These are phyloP conservation scores for Cladosporium sp. DNA, from an alignment of 2,329 filamentous ascomycete genomes.

Conservation along the genomic window DNA sequence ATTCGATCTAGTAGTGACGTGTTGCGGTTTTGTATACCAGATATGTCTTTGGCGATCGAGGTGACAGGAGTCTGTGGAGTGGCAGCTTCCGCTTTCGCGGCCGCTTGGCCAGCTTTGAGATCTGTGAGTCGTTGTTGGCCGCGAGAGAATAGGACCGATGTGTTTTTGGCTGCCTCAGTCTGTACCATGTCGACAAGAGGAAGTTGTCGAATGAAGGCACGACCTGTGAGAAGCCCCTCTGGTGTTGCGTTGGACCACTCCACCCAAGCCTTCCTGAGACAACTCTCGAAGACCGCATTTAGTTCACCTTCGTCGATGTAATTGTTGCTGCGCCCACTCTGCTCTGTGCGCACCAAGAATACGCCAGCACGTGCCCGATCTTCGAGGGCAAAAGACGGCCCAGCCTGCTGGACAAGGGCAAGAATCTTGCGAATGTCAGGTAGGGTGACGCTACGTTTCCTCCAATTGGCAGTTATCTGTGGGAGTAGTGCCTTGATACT, in stretches of 20 bases:
- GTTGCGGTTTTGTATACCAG: constrained; percentile 41
- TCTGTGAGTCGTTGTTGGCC: constrained; percentile 69
- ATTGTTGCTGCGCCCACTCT: constrained; percentile 22
- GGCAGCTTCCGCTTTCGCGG: constrained; percentile 24
- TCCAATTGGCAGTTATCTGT: constrained; percentile 47
- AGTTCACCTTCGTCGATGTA: constrained; percentile 41
- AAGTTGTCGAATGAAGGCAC: constrained; percentile 58
- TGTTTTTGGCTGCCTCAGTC: constrained; percentile 52
- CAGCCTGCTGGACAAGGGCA: constrained; percentile 38
- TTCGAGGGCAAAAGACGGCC: constrained; percentile 29
- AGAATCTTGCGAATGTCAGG: constrained; percentile 50
- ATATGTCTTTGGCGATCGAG: constrained; percentile 36
- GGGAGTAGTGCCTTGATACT: constrained; percentile 43
- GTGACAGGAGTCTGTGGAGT: constrained; percentile 22
- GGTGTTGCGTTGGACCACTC: constrained; percentile 38
- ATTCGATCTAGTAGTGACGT: constrained; percentile 52
- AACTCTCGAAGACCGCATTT: constrained; percentile 52
- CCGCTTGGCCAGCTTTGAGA: constrained; percentile 57
- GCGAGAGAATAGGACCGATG: constrained; percentile 61
- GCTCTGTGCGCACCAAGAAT: constrained; percentile 21
- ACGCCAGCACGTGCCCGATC: constrained; percentile 35
- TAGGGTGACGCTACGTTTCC: constrained; percentile 47
- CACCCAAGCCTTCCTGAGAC: constrained; percentile 48
- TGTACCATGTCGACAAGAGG: constrained; percentile 56
- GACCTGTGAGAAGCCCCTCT: constrained; percentile 41